A percentile compares a stretch with the other conserved stretches of the same genome.
These are phyloP conservation scores for Escallonia herrerae DNA, from an alignment of 129 eudicot genomes.

Conservation along the genomic window DNA sequence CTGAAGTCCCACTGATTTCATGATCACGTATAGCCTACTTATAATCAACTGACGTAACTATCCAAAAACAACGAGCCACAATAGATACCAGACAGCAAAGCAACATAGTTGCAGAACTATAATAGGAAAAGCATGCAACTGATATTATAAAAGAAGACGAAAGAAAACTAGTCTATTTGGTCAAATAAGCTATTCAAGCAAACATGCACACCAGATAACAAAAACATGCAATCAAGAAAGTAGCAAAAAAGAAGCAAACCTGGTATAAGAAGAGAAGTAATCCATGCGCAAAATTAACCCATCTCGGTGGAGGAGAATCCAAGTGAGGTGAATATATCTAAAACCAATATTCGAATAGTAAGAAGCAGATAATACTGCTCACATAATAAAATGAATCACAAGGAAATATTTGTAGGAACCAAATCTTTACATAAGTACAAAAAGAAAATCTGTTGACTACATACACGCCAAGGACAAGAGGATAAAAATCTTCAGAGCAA, in stretches of 20 bases:
- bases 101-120: not conserved
- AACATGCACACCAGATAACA: not conserved
- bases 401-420: not conserved
- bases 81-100: not conserved
- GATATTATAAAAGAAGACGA: not conserved
- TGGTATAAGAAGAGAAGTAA: slow-evolving; percentile 86
- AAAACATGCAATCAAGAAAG: not conserved
- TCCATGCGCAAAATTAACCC: slow-evolving; percentile 94
- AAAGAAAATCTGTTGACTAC: not conserved
- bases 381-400: not conserved
- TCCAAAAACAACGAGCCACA: not conserved
- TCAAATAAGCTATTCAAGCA: not conserved
- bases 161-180: not conserved
- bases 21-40: too few species aligned
- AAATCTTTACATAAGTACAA: not conserved
- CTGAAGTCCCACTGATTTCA: too few species aligned
- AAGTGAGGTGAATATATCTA: slow-evolving; percentile 88
- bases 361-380: not conserved
- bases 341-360: not conserved
- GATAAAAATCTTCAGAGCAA: not conserved
- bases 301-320: slow-evolving; percentile 96
- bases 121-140: too few species aligned
- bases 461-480: not conserved
- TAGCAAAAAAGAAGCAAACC: slow-evolving; percentile 31
- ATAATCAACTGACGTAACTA: too few species aligned